Conservation (phyloP, 441 rosid species). For the Erodium texanum region DNA sequence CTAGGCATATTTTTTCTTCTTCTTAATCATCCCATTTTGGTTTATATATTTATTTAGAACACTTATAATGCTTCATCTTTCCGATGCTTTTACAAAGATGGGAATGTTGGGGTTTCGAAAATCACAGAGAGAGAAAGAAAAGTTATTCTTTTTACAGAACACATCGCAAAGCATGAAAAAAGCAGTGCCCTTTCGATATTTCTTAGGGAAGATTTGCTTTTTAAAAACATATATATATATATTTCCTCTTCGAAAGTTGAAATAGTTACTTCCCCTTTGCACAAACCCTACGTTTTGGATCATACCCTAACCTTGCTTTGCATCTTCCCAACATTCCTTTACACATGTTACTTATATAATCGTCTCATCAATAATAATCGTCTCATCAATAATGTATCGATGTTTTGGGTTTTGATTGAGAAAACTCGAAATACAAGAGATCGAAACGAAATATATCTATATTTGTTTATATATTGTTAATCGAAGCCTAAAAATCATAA, state of each 20-base stretch:
- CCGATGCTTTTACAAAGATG: constrained; percentile 30
- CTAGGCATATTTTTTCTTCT: not conserved
- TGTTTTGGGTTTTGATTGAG: too few relatives aligned
- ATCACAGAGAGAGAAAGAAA: constrained; percentile 21
- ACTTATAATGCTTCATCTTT: constrained; percentile 24
- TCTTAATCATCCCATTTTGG: constrained; percentile 2
- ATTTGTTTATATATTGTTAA: too few relatives aligned
- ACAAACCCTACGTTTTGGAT: constrained; percentile 44
- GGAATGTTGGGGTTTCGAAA: constrained; percentile 40
- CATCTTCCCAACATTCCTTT: constrained; percentile 13
- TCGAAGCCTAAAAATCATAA: too few relatives aligned
- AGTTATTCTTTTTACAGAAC: constrained; percentile 33
- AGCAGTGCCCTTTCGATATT: constrained; percentile 44
- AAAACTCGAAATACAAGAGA: too few relatives aligned
- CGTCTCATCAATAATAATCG: not conserved
- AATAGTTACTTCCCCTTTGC: constrained; percentile 52
- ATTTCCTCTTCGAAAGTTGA: constrained; percentile 29
- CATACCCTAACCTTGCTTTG: constrained; percentile 21
- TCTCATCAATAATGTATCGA: not conserved
- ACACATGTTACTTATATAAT: not conserved
- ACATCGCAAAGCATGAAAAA: constrained; percentile 32
- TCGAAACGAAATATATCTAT: too few relatives aligned
- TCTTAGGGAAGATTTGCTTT: constrained; percentile 39
- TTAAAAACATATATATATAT: too few relatives aligned
- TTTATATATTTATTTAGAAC: constrained; percentile 26